phyloP scores from a whole-genome alignment of 306 rosid species.

The Medicago lupulina region DNA sequence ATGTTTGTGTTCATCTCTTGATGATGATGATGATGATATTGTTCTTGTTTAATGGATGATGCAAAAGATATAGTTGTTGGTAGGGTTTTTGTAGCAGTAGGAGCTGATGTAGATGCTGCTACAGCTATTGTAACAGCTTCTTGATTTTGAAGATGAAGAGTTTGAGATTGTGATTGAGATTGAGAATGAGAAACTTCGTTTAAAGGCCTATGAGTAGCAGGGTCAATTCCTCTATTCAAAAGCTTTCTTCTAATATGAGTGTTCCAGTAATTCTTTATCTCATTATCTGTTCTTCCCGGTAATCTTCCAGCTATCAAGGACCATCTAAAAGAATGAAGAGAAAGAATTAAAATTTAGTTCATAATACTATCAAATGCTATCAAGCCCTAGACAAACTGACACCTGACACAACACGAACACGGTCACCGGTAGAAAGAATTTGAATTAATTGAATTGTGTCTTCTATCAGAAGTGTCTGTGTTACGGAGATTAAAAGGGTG shows the following conservation, averaged over 20 bases:
- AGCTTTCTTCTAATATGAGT: slow-evolving; percentile 98
- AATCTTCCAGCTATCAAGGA: slow-evolving; percentile 92
- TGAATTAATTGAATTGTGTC: too few species aligned
- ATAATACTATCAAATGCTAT: too few species aligned
- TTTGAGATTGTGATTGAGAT: slow-evolving; percentile 16
- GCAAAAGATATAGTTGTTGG: slow-evolving; percentile 69
- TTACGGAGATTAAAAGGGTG: background rate
- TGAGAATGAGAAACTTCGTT: slow-evolving; percentile 48
- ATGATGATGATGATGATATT: slow-evolving; percentile 5
- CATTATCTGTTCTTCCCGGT: slow-evolving; percentile 96
- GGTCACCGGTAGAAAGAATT: too few species aligned
- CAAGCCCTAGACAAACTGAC: too few species aligned
- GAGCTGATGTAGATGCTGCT: slow-evolving; percentile 14
- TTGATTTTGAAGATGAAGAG: slow-evolving; percentile 26
- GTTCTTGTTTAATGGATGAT: slow-evolving; percentile 60
- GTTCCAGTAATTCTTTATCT: slow-evolving; percentile 98
- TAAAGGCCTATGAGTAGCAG: slow-evolving; percentile 80
- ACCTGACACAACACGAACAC: too few species aligned
- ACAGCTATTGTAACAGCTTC: slow-evolving; percentile 23
- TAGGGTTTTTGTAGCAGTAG: slow-evolving; percentile 21
- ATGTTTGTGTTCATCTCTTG: slow-evolving; percentile 37
- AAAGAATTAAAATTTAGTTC: background rate
- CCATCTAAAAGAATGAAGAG: slow-evolving; percentile 58
- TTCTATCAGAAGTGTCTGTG: too few species aligned
- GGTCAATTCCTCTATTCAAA: slow-evolving; percentile 90